Evolutionary conservation across 192 early-diverging fungal genomes (phyloP).

Genomic region (Dimargaris xerosporica): DNA sequence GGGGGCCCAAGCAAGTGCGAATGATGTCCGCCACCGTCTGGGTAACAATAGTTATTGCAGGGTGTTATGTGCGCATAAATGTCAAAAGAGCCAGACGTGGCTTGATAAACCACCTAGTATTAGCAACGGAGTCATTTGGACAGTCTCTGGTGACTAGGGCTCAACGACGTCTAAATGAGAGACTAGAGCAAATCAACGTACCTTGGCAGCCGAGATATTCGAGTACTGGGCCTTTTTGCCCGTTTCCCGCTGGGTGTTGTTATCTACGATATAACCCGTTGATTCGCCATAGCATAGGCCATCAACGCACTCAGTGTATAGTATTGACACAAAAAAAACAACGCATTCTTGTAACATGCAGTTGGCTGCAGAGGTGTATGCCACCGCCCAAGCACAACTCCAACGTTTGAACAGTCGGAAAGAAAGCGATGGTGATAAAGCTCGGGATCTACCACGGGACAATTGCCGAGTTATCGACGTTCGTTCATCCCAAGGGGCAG

Average conservation of each 20-base stretch:
- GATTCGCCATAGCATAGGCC: slow-evolving; percentile 3
- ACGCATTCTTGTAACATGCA: background rate
- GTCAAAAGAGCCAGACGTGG: no score
- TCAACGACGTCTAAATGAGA: no score
- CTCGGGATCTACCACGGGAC: no score
- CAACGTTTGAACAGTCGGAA: background rate
- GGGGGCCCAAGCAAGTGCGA: slow-evolving; percentile 93
- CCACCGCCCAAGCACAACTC: background rate
- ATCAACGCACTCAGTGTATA: background rate
- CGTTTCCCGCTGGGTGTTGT: slow-evolving; percentile 82
- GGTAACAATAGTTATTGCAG: no score
- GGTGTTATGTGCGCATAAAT: no score
- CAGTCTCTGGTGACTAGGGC: no score
- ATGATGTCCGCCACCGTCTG: slow-evolving; percentile 97
- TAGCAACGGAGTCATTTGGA: no score
- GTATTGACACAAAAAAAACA: background rate
- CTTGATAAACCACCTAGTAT: no score
- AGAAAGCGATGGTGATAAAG: no score
- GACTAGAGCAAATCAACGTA: no score
- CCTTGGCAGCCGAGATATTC: slow-evolving; percentile 97
- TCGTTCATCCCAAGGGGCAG: background rate
- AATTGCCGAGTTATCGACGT: no score
- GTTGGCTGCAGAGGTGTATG: background rate
- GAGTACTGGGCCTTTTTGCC: slow-evolving; percentile 94
- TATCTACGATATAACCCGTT: slow-evolving; percentile 29